Percentiles rank a stretch among this genome's conserved stretches.
phyloP scores from a whole-genome alignment of 805 yeast genomes.

The Saturnispora bothae region DNA sequence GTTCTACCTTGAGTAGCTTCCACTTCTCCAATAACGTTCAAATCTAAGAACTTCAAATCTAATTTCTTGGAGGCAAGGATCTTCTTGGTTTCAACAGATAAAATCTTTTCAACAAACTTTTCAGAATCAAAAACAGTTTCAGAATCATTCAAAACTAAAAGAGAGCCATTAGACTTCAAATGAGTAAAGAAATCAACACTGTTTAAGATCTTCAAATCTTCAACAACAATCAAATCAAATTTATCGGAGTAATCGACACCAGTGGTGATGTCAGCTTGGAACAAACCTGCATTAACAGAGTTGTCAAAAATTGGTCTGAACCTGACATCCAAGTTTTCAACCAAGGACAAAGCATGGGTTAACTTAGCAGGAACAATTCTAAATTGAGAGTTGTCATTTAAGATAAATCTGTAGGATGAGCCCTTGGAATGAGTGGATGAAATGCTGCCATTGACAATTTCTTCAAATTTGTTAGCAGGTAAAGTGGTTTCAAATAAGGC shows the following conservation, averaged over 20 bases:
- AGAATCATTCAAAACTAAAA: conserved; percentile 34
- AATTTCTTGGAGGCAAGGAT: conserved; percentile 42
- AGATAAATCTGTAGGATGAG: conserved; percentile 49
- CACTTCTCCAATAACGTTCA: conserved; percentile 50
- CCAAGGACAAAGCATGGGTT: conserved; percentile 61
- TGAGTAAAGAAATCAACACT: conserved; percentile 54
- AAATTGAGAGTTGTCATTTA: conserved; percentile 50
- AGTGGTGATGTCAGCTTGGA: conserved; percentile 49
- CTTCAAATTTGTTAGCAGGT: conserved; percentile 24
- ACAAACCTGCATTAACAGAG: conserved; percentile 58
- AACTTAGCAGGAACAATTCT: conserved; percentile 50
- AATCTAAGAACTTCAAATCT: conserved; percentile 49
- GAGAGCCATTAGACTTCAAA: conserved; percentile 43
- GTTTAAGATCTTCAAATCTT: conserved; percentile 43
- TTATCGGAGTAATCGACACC: conserved; percentile 33
- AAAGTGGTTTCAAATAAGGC: conserved; percentile 29
- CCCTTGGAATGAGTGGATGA: conserved; percentile 1
- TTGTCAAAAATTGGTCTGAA: conserved; percentile 67
- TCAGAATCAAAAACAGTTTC: conserved; percentile 31
- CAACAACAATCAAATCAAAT: conserved; percentile 58
- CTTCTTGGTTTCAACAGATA: conserved; percentile 45
- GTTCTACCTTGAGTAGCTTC: conserved; percentile 71
- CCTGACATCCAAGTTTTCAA: conserved; percentile 39
- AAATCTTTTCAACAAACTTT: conserved; percentile 38
- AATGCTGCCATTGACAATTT: conserved; percentile 5